Conservation (phyloP, 1,139 yeast species). For the Fermentozyma sake region DNA sequence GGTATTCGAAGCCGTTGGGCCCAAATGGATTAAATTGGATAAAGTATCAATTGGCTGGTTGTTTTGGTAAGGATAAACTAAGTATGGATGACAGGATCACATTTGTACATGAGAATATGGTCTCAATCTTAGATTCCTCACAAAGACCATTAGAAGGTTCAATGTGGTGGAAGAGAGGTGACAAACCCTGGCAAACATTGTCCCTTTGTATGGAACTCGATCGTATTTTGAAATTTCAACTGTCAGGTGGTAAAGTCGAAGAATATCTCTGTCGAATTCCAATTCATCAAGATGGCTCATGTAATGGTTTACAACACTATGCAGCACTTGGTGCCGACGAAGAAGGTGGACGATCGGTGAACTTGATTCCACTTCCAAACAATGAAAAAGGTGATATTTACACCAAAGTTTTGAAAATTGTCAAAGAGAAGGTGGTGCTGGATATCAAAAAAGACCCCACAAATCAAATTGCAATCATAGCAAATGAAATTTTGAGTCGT, state of each 20-base stretch:
- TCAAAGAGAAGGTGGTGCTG: slow-evolving; percentile 14
- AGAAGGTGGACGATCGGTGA: slow-evolving; percentile 37
- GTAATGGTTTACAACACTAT: slow-evolving; percentile 47
- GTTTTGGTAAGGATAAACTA: slow-evolving; percentile 29
- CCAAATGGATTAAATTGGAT: slow-evolving; percentile 34
- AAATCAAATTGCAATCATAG: slow-evolving; percentile 11
- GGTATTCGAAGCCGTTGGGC: slow-evolving; percentile 37
- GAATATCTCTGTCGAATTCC: slow-evolving; percentile 32
- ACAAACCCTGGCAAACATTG: slow-evolving; percentile 40
- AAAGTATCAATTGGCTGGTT: slow-evolving; percentile 37
- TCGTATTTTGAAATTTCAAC: slow-evolving; percentile 15
- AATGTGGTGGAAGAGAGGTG: slow-evolving; percentile 38
- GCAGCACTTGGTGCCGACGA: slow-evolving; percentile 39
- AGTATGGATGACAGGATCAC: slow-evolving; percentile 18
- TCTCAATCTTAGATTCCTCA: slow-evolving; percentile 25
- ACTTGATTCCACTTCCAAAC: slow-evolving; percentile 20
- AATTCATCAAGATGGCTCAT: slow-evolving; percentile 44
- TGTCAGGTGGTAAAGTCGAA: slow-evolving; percentile 14
- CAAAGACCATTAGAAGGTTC: slow-evolving; percentile 19
- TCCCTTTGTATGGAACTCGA: slow-evolving; percentile 33
- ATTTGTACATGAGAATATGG: slow-evolving; percentile 23
- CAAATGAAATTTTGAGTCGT: slow-evolving; percentile 21
- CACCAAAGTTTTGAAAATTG: slow-evolving; percentile 26
- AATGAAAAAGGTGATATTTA: slow-evolving; percentile 32
- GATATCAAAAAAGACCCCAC: slow-evolving; percentile 6